Conservation (phyloP, 2,329 filamentous ascomycete genomes). For the Ophiostoma triangulosporum region DNA sequence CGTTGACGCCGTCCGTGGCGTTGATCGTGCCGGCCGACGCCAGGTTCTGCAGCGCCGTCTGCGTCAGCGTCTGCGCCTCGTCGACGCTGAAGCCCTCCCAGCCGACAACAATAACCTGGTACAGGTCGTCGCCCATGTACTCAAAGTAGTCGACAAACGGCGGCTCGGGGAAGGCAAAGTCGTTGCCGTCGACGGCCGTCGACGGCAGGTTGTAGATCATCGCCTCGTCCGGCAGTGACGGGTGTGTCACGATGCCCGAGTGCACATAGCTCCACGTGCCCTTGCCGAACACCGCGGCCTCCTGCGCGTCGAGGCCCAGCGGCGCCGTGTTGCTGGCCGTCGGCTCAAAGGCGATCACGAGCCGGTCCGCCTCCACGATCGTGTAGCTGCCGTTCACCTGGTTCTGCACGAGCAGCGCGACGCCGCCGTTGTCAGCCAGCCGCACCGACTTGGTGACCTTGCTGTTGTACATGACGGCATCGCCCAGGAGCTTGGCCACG, state of each 20-base stretch:
- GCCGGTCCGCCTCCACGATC: conserved; percentile 21
- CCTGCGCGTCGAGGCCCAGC: conserved; percentile 21
- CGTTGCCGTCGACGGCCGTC: conserved; percentile 17
- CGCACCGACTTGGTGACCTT: conserved; percentile 22
- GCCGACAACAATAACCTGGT: conserved; percentile 18
- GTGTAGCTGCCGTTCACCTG: conserved; percentile 15
- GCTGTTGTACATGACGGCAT: conserved; percentile 25
- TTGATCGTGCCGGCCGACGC: conserved; percentile 14
- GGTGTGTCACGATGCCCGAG: conserved; percentile 20
- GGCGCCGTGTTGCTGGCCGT: conserved; percentile 19
- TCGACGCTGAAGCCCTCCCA: conserved; percentile 10
- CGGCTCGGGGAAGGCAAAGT: conserved; percentile 16
- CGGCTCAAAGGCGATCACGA: conserved; percentile 25
- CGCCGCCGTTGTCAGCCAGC: conserved; percentile 15
- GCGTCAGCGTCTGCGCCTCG: conserved; percentile 17
- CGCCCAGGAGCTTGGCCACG: conserved; percentile 21
- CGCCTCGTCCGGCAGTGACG: conserved; percentile 18
- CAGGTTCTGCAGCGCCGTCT: conserved; percentile 21
- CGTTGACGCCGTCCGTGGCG: conserved; percentile 4
- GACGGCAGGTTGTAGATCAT: conserved; percentile 20
- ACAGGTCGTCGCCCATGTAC: conserved; percentile 18
- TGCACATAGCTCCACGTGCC: conserved; percentile 22
- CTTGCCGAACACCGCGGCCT: conserved; percentile 20
- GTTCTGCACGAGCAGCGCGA: conserved; percentile 19
- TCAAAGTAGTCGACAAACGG: conserved; percentile 20